A percentile compares a stretch with the other conserved stretches of the same genome.
phyloP scores from a whole-genome alignment of 805 yeast species.

The Cyberlindnera maritima region DNA sequence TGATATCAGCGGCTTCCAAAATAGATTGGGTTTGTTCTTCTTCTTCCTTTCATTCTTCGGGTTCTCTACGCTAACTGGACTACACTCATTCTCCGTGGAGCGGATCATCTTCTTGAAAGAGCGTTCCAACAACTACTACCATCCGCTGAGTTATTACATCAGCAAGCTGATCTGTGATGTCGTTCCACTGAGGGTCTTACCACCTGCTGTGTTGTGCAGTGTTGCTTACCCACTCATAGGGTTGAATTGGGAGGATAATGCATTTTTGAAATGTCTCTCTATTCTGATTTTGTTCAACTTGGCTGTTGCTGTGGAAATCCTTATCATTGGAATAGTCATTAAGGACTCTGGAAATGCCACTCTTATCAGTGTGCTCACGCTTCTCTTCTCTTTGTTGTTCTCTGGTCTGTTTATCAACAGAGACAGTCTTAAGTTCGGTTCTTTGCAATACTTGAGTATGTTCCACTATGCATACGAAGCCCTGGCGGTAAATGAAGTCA shows the following conservation, averaged over 20 bases:
- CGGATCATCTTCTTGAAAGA: conserved; percentile 88
- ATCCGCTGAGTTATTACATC: conserved; percentile 78
- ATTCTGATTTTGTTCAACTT: conserved; percentile 81
- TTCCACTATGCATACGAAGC: conserved; percentile 98
- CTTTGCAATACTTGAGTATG: conserved; percentile 81
- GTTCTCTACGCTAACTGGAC: conserved; percentile 86
- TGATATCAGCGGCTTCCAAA: conserved; percentile 96
- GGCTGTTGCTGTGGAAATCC: conserved; percentile 79
- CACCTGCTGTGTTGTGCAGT: conserved; percentile 78
- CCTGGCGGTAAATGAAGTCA: conserved; percentile 87
- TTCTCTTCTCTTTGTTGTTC: conserved; percentile 82
- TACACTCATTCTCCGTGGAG: conserved; percentile 85
- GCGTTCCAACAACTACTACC: conserved; percentile 91
- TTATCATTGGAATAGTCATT: conserved; percentile 83
- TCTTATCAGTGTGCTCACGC: conserved; percentile 77
- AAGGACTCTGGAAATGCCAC: conserved; percentile 93
- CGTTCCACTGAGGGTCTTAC: conserved; percentile 88
- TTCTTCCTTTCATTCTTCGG: conserved; percentile 91
- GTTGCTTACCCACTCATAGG: conserved; percentile 92
- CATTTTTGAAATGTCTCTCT: conserved; percentile 64
- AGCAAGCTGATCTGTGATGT: conserved; percentile 90
- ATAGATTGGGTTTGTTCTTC: conserved; percentile 89
- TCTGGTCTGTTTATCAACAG: conserved; percentile 93
- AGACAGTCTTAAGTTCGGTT: conserved; percentile 57
- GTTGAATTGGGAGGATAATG: conserved; percentile 70